Base-by-base conservation (phyloP, 108 stramenopile genomes). In the Fistulifera solaris region DNA sequence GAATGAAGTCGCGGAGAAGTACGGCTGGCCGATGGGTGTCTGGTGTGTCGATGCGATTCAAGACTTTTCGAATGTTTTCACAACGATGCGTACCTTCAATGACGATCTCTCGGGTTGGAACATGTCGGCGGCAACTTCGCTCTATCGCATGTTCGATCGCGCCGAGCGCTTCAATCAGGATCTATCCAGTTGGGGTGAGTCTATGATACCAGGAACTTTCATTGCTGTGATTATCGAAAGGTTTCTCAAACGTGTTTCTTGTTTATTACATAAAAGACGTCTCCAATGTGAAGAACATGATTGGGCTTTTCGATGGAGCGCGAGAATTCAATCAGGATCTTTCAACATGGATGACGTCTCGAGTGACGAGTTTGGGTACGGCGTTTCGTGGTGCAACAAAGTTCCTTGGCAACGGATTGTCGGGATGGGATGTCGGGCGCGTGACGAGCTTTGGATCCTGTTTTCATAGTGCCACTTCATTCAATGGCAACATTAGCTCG, bases 11-110 rank as follows among this genome's bases (percentile, higher is more conserved):
- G 62, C 69, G 5, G 3, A 16, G 13, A 40, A 44, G 27, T 71
- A 67, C 51, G 70, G 70, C 14, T 53, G 39, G 25, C 58, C 71
- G 23, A 69, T 77, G 48, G 68, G 59, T 3, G 40, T 19, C 18
- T 68, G 67, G 67, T 24, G 61, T 28, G 38, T 48, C 21, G 16
- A 24, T 14, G 41, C 18, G 15, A 46, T 57, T 14, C 10, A 38
- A n/a, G 2, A 40, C 22, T 46, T 65, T 41, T 7, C 38, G n/a
- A 42, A 47, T 24, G 56, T 68, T 53, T 76, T 76, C 56, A 28
- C 27, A 12, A 45, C 35, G 7, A 56, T 58, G 7, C 16, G 15
- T 0, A 40, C 52, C 0, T 71, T 76, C 40, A 58, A 76, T 27
- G 48, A 67, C 18, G 49, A 58, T 16, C 18, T 68, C n/a, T 28